These are phyloP conservation scores for Nepenthes alata DNA, from an alignment of 179 eudicot genomes.

Conservation along the genomic window DNA sequence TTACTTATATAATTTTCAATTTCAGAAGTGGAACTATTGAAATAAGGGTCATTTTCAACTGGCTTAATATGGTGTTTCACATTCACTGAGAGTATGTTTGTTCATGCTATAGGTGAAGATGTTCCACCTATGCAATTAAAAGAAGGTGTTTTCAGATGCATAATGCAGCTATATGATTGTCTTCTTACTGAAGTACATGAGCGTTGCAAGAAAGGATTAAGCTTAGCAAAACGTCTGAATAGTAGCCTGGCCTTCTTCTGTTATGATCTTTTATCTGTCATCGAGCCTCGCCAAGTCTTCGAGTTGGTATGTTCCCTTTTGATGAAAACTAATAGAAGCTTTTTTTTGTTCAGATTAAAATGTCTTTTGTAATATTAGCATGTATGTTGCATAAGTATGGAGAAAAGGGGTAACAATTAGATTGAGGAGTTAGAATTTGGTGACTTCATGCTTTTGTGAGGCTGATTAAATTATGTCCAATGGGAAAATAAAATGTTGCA, in stretches of 20 bases:
- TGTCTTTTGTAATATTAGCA: not conserved
- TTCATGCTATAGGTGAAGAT: constrained; percentile 69
- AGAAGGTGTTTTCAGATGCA: constrained; percentile 96
- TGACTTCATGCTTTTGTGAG: too few species aligned
- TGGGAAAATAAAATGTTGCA: too few species aligned
- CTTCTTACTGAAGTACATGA: constrained; percentile 98
- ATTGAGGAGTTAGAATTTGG: too few species aligned
- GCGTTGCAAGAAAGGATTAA: constrained; percentile 94
- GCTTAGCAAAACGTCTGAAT: constrained; percentile 87
- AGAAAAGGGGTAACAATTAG: too few species aligned
- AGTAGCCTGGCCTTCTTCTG: constrained; percentile 98
- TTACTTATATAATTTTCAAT: too few species aligned
- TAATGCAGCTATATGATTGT: constrained; percentile 90
- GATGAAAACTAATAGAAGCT: too few species aligned
- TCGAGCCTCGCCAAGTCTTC: constrained; percentile 99
- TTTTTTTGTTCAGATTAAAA: not conserved
- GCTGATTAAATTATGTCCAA: too few species aligned
- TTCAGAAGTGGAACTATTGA: too few species aligned
- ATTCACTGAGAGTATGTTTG: not conserved
- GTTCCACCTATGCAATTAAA: constrained; percentile 97
- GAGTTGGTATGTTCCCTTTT: constrained; percentile 65
- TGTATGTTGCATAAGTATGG: too few species aligned
- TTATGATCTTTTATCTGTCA: constrained; percentile 79
- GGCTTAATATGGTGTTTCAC: not conserved
- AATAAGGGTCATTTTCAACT: not conserved